Percentiles rank a stretch among this genome's conserved stretches.
These are phyloP conservation scores for Pseudonectria foliicola DNA, from an alignment of 2,329 filamentous ascomycete species.

Conservation along the genomic window DNA sequence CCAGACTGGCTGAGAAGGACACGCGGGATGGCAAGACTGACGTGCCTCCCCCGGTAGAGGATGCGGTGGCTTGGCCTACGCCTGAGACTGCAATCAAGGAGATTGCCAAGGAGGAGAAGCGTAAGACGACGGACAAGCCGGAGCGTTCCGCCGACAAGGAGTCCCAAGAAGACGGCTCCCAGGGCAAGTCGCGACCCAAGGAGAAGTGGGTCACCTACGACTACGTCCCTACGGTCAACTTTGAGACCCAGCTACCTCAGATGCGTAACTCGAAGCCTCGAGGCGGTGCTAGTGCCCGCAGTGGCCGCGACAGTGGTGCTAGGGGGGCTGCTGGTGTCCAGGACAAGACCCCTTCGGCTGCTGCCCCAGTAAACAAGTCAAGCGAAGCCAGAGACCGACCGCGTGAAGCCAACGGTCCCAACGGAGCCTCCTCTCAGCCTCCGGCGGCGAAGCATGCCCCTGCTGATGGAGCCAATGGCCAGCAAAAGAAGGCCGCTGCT, in stretches of 20 bases:
- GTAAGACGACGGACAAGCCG: conserved; percentile 58
- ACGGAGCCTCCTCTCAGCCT: conserved; percentile 30
- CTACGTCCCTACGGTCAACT: conserved; percentile 77
- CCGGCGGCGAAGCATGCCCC: conserved; percentile 38
- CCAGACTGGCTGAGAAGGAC: conserved; percentile 38
- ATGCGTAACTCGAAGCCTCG: conserved; percentile 43
- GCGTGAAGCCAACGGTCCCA: conserved; percentile 30
- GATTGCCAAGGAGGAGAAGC: conserved; percentile 70
- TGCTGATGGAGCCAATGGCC: conserved; percentile 31
- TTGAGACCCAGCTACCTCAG: conserved; percentile 70
- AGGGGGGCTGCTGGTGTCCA: conserved; percentile 29
- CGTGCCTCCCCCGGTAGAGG: conserved; percentile 58
- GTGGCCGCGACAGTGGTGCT: conserved; percentile 28
- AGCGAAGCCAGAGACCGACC: conserved; percentile 28
- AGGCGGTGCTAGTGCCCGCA: conserved; percentile 35
- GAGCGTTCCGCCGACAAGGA: conserved; percentile 60
- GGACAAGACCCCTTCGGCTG: conserved; percentile 31
- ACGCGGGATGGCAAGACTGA: conserved; percentile 26
- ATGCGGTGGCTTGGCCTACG: conserved; percentile 82
- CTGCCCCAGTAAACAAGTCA: conserved; percentile 23
- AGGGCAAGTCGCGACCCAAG: conserved; percentile 54
- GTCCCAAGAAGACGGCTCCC: conserved; percentile 41
- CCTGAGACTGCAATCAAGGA: conserved; percentile 68
- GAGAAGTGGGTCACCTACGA: conserved; percentile 79
- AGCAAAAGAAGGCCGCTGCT: conserved; percentile 38